Percentiles rank a stretch among this genome's conserved stretches.
These are phyloP conservation scores for Blastobotrys proliferans DNA, from an alignment of 1,139 yeast genomes.

Conservation along the genomic window DNA sequence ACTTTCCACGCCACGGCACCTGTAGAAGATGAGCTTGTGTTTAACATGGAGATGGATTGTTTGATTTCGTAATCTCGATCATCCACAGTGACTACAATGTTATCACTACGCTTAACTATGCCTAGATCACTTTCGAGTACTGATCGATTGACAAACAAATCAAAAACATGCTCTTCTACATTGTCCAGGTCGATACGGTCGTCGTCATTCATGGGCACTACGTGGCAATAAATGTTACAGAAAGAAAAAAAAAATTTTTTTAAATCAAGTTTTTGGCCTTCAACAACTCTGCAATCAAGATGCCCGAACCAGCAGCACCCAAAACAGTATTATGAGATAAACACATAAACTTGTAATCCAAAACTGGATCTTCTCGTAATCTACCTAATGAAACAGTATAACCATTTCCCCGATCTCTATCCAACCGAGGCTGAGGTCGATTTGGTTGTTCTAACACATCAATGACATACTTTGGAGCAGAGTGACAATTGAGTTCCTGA, in stretches of 20 bases:
- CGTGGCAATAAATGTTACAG: neutral
- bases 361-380: conserved; percentile 84
- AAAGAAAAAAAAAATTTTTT: neutral
- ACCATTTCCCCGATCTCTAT: conserved; percentile 92
- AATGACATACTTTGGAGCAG: conserved; percentile 90
- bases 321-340: conserved; percentile 94
- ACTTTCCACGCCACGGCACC: conserved; percentile 68
- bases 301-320: conserved; percentile 99
- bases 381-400: conserved; percentile 96
- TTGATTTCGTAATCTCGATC: conserved; percentile 27
- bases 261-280: conserved; percentile 72
- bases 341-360: conserved; percentile 94
- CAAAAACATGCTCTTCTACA: conserved; percentile 48
- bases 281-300: conserved; percentile 88
- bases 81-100: conserved; percentile 37
- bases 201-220: neutral
- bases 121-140: conserved; percentile 39
- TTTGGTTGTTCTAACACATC: conserved; percentile 87
- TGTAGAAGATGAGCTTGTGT: conserved; percentile 49
- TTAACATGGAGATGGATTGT: conserved; percentile 36
- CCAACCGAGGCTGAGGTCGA: conserved; percentile 98
- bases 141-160: conserved; percentile 40
- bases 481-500: conserved; percentile 66
- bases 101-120: conserved; percentile 37
- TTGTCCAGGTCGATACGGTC: conserved; percentile 8